A percentile compares a stretch with the other conserved stretches of the same genome.
phyloP scores from a whole-genome alignment of 1,284 basidiomycete species.

The Leccinum subrobustum region DNA sequence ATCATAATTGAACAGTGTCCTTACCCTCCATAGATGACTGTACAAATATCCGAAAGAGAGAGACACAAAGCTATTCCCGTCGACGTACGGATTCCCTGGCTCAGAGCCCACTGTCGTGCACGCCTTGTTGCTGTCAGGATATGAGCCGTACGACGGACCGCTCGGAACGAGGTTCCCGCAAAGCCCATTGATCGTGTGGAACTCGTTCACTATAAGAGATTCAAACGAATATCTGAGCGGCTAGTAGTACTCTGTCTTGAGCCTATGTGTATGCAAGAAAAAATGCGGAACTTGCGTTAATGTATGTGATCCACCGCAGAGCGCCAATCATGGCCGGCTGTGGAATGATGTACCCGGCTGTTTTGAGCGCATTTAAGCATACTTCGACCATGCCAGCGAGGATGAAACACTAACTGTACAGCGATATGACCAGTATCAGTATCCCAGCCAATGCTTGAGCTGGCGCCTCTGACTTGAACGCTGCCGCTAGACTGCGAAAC shows the following conservation, averaged over 20 bases:
- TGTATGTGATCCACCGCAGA: conserved; percentile 62
- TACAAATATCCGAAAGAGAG: conserved; percentile 64
- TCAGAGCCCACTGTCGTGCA: conserved; percentile 49
- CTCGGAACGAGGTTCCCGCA: conserved; percentile 45
- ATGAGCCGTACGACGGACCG: conserved; percentile 52
- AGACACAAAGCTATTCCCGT: conserved; percentile 36
- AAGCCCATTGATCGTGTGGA: conserved; percentile 43
- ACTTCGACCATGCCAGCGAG: neutral
- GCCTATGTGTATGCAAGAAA: neutral
- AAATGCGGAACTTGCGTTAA: conserved; percentile 47
- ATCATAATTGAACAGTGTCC: neutral
- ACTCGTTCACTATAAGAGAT: conserved; percentile 55
- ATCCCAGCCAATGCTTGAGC: conserved; percentile 64
- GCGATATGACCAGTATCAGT: conserved; percentile 43
- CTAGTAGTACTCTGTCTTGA: conserved; percentile 24
- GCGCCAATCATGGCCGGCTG: conserved; percentile 61
- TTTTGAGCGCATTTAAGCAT: conserved; percentile 4
- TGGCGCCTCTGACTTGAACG: conserved; percentile 49
- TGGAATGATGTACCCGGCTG: conserved; percentile 45
- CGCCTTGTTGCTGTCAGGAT: conserved; percentile 54
- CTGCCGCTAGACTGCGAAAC: conserved; percentile 59
- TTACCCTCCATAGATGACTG: conserved; percentile 65
- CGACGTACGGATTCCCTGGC: conserved; percentile 21
- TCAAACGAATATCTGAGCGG: conserved; percentile 54
- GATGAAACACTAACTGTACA: conserved; percentile 41